These are phyloP conservation scores for Thermothielavioides terrestris DNA, from an alignment of 495 filamentous ascomycete genomes.

Conservation along the genomic window DNA sequence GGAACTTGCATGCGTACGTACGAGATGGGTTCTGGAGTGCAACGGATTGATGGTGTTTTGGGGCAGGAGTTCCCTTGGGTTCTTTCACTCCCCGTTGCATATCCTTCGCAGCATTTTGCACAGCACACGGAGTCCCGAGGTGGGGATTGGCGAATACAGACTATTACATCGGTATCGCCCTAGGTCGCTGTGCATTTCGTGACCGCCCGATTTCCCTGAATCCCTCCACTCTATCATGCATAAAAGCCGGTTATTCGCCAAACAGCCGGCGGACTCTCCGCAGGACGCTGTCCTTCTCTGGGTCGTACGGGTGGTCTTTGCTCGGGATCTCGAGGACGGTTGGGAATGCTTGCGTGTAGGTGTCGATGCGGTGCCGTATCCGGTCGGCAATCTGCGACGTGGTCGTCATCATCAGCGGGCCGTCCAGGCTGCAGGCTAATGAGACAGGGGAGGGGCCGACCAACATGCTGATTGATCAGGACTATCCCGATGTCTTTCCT, in stretches of 20 bases:
- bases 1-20: conserved; percentile 7
- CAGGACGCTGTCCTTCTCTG: conserved; percentile 96
- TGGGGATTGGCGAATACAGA: conserved; percentile 8
- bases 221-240: not conserved
- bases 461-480: conserved; percentile 95
- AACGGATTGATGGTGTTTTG: not conserved
- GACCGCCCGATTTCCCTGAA: not conserved
- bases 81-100: not conserved
- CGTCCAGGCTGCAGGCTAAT: not conserved
- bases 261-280: conserved; percentile 84
- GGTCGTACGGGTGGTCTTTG: conserved; percentile 98
- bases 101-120: conserved; percentile 13
- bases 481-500: conserved; percentile 94
- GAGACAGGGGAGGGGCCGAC: conserved; percentile 19
- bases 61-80: conserved; percentile 1
- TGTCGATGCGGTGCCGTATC: conserved; percentile 75
- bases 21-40: not conserved
- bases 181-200: not conserved
- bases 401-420: not conserved
- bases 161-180: conserved; percentile 2
- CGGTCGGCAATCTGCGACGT: conserved; percentile 76
- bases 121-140: conserved; percentile 11
- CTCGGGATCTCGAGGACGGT: conserved; percentile 88
- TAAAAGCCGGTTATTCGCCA: conserved; percentile 60
- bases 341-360: conserved; percentile 66